phyloP scores from a whole-genome alignment of 1,284 basidiomycete genomes.

The Albatrellus sp. region DNA sequence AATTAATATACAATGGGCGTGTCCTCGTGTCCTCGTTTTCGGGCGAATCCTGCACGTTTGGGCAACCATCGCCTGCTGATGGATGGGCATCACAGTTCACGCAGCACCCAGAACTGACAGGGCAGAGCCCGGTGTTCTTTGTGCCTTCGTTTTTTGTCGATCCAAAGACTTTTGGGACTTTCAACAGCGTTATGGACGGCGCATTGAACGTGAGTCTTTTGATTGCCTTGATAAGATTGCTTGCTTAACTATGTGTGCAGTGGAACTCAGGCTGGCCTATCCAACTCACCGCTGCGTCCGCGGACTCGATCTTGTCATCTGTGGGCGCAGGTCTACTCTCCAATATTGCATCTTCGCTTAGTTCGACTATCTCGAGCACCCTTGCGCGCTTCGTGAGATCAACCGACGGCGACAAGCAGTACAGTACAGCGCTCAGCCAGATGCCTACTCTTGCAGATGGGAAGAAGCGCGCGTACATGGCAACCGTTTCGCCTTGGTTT shows the following conservation, averaged over 20 bases:
- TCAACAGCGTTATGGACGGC: conserved; percentile 40
- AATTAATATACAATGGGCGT: conserved; percentile 44
- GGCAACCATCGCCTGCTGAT: conserved; percentile 32
- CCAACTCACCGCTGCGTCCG: conserved; percentile 33
- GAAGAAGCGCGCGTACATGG: conserved; percentile 14
- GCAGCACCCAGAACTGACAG: conserved; percentile 32
- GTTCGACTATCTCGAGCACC: conserved; percentile 19
- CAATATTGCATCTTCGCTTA: conserved; percentile 8
- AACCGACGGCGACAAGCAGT: conserved; percentile 35
- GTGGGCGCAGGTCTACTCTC: conserved; percentile 15
- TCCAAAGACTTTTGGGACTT: conserved; percentile 35
- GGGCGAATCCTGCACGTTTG: conserved; percentile 67
- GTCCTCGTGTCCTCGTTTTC: conserved; percentile 71
- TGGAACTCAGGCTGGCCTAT: conserved; percentile 63
- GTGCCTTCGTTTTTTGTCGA: conserved; percentile 57
- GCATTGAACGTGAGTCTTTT: conserved; percentile 40
- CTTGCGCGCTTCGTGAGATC: conserved; percentile 26
- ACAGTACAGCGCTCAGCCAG: conserved; percentile 15
- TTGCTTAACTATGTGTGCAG: conserved; percentile 16
- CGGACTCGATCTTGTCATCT: conserved; percentile 17
- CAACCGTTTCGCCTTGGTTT: conserved; percentile 42
- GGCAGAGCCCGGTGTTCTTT: conserved; percentile 40
- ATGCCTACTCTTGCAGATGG: conserved; percentile 12
- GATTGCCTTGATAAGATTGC: neutral
- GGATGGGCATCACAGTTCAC: conserved; percentile 53